Conservation (phyloP, 768 basidiomycete species). For the Agrocybe pediades region DNA sequence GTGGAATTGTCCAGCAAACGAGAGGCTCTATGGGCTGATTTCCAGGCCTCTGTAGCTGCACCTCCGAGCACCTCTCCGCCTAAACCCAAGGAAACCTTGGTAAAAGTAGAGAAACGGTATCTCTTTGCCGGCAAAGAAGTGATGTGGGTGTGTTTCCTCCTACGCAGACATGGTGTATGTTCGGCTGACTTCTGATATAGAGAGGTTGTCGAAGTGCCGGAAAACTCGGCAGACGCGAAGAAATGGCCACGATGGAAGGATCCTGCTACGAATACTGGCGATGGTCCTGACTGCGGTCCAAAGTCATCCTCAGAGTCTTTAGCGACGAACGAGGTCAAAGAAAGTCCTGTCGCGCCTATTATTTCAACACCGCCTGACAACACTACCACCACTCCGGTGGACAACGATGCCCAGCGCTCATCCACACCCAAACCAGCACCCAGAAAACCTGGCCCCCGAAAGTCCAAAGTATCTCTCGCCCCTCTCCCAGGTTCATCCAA, state of each 20-base stretch:
- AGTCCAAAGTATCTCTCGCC: slow-evolving; percentile 58
- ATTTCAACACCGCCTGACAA: not conserved
- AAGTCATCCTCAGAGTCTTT: too few relatives aligned
- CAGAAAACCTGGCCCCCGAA: slow-evolving; percentile 65
- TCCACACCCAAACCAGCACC: slow-evolving; percentile 15
- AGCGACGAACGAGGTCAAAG: too few relatives aligned
- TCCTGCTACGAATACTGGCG: slow-evolving; percentile 10
- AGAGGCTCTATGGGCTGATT: slow-evolving; percentile 65
- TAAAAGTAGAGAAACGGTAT: slow-evolving; percentile 72
- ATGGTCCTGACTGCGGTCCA: too few relatives aligned
- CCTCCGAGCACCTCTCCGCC: slow-evolving; percentile 20
- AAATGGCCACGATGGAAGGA: slow-evolving; percentile 65
- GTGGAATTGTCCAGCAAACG: slow-evolving; percentile 49
- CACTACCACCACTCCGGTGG: not conserved
- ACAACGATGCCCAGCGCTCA: not conserved
- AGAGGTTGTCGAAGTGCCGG: slow-evolving; percentile 73
- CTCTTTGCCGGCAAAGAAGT: slow-evolving; percentile 78
- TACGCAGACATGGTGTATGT: not conserved
- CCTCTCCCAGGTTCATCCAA: slow-evolving; percentile 55
- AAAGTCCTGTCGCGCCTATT: not conserved
- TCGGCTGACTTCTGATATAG: slow-evolving; percentile 37
- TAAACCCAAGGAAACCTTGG: slow-evolving; percentile 31
- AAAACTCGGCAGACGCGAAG: slow-evolving; percentile 73
- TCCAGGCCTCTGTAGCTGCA: slow-evolving; percentile 60
- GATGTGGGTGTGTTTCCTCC: slow-evolving; percentile 46